These are phyloP conservation scores for Hirsutella thompsonii DNA, from an alignment of 2,329 filamentous ascomycete species.

Conservation along the genomic window DNA sequence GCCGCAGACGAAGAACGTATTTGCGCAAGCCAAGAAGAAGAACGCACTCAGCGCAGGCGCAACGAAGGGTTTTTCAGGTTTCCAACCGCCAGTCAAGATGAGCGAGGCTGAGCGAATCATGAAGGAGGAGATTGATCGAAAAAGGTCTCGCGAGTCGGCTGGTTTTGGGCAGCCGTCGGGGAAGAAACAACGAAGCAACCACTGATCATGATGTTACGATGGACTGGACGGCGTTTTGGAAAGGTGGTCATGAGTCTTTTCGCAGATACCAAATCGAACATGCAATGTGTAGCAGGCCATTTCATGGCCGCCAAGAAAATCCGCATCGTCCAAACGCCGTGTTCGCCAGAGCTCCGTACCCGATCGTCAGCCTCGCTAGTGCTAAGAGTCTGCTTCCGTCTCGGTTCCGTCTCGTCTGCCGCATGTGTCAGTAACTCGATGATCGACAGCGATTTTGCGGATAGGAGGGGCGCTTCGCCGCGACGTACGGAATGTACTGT, in stretches of 20 bases:
- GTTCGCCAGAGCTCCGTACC: conserved; percentile 12
- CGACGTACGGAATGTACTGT: conserved; percentile 52
- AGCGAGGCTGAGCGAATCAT: conserved; percentile 82
- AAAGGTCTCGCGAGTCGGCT: conserved; percentile 38
- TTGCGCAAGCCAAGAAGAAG: conserved; percentile 56
- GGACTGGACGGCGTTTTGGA: conserved; percentile 5
- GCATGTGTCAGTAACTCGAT: conserved; percentile 2
- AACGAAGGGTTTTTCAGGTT: conserved; percentile 45
- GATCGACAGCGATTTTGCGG: conserved; percentile 26
- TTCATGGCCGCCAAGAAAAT: neutral
- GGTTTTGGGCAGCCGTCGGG: conserved; percentile 31
- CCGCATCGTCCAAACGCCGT: conserved; percentile 16
- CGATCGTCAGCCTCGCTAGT: neutral
- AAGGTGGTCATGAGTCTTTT: neutral
- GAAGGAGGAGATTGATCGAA: conserved; percentile 69
- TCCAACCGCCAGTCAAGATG: conserved; percentile 65
- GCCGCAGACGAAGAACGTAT: conserved; percentile 65
- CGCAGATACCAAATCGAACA: conserved; percentile 6
- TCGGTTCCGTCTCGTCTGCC: conserved; percentile 43
- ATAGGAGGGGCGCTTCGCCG: no score
- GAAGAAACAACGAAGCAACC: conserved; percentile 36
- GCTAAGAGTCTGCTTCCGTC: conserved; percentile 31
- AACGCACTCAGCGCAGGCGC: conserved; percentile 46
- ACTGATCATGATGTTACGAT: conserved; percentile 1
- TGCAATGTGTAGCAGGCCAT: neutral